Evolutionary conservation across 2,329 filamentous ascomycete species (phyloP).

Genomic region (Penicillium sumatraense): DNA sequence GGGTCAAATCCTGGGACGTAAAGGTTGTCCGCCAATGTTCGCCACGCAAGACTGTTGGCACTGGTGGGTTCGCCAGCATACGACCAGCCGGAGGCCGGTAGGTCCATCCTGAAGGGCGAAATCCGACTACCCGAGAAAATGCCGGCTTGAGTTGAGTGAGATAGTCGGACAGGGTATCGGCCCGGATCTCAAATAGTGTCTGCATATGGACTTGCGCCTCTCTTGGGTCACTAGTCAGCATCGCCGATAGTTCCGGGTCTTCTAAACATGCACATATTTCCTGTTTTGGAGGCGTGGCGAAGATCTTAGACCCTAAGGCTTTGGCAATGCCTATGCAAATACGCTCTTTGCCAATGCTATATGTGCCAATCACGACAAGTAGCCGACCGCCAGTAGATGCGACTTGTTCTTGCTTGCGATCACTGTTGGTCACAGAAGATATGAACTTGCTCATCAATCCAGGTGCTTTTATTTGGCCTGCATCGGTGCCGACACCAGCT

Average conservation of each 20-base stretch:
- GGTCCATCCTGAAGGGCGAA: constrained; percentile 92
- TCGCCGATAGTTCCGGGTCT: constrained; percentile 76
- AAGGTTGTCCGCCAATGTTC: constrained; percentile 78
- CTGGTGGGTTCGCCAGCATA: constrained; percentile 64
- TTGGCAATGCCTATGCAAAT: constrained; percentile 92
- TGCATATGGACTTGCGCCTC: constrained; percentile 98
- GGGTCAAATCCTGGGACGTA: constrained; percentile 70
- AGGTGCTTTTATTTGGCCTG: constrained; percentile 59
- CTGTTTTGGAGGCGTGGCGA: constrained; percentile 80
- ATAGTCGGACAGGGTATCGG: constrained; percentile 89
- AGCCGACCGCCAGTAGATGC: constrained; percentile 65
- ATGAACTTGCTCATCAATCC: constrained; percentile 68
- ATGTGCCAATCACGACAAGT: constrained; percentile 92
- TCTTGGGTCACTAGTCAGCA: constrained; percentile 77
- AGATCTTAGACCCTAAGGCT: constrained; percentile 86
- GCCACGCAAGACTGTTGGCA: constrained; percentile 68
- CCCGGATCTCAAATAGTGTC: constrained; percentile 88
- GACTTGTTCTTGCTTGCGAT: constrained; percentile 28
- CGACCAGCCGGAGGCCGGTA: constrained; percentile 74
- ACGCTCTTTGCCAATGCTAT: constrained; percentile 96
- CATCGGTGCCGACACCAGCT: constrained; percentile 60
- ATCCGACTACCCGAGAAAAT: constrained; percentile 86
- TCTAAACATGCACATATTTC: constrained; percentile 83
- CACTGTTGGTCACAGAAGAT: constrained; percentile 47
- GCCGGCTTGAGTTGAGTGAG: constrained; percentile 77